A percentile compares a stretch with the other conserved stretches of the same genome.
These are phyloP conservation scores for Oryza longistaminata DNA, from an alignment of 176 grass and related monocot genomes.

Conservation along the genomic window DNA sequence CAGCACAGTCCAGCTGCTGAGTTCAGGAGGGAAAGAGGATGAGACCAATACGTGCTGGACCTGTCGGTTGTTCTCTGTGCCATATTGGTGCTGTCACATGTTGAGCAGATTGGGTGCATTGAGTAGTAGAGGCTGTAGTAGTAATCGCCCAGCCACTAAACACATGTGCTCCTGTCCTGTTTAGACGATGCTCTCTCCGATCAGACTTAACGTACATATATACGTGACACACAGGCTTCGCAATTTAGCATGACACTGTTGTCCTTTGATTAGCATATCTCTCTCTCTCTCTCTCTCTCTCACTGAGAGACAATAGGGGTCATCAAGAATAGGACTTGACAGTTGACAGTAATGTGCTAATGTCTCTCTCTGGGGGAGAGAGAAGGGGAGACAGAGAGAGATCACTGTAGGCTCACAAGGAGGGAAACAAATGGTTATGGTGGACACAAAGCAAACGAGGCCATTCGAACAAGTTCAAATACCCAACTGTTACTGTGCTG, in stretches of 20 bases:
- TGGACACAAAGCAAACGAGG: slow-evolving; percentile 44
- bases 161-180: slow-evolving; percentile 54
- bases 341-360: slow-evolving; percentile 22
- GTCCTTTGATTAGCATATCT: neutral
- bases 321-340: slow-evolving; percentile 15
- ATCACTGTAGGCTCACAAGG: neutral
- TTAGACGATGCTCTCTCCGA: slow-evolving; percentile 15
- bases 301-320: neutral
- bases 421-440: slow-evolving; percentile 34
- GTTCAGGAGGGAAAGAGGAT: slow-evolving; percentile 41
- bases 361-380: neutral
- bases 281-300: neutral
- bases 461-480: slow-evolving; percentile 38
- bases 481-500: slow-evolving; percentile 9
- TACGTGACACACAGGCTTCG: slow-evolving; percentile 31
- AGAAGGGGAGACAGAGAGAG: slow-evolving; percentile 17
- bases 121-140: slow-evolving; percentile 18
- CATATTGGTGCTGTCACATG: slow-evolving; percentile 86
- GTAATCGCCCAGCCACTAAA: slow-evolving; percentile 28
- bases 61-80: slow-evolving; percentile 90
- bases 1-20: slow-evolving; percentile 48
- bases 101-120: slow-evolving; percentile 65
- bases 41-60: slow-evolving; percentile 73
- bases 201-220: slow-evolving; percentile 17
- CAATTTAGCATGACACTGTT: slow-evolving; percentile 41